phyloP scores from a whole-genome alignment of 768 basidiomycete genomes.

The Hericium coralloides region DNA sequence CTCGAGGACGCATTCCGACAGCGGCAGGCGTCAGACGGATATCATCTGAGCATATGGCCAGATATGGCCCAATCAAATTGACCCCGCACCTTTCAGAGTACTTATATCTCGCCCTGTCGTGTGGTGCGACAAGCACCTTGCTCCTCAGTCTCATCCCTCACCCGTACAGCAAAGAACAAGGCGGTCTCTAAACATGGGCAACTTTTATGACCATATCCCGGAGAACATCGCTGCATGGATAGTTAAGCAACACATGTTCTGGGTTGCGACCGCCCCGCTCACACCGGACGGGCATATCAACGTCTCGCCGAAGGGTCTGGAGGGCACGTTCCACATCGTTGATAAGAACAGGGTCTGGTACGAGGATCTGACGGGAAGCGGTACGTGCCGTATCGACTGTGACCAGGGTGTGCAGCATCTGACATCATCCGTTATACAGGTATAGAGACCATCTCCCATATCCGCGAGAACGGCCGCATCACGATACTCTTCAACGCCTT shows the following conservation, averaged over 20 bases:
- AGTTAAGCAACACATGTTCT: slow-evolving; percentile 55
- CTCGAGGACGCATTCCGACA: too few species aligned
- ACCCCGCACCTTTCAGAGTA: too few species aligned
- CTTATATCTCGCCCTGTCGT: too few species aligned
- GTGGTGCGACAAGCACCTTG: too few species aligned
- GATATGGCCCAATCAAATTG: too few species aligned
- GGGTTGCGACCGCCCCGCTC: slow-evolving; percentile 62
- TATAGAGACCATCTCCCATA: slow-evolving; percentile 48
- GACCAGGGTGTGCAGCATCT: background rate
- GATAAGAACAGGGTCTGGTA: slow-evolving; percentile 56
- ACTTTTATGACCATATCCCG: slow-evolving; percentile 49
- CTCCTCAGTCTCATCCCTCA: too few species aligned
- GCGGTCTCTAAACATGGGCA: slow-evolving; percentile 4
- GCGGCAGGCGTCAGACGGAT: too few species aligned
- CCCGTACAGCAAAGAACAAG: too few species aligned
- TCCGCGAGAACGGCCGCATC: slow-evolving; percentile 55
- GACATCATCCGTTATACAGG: slow-evolving; percentile 23
- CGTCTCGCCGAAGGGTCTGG: slow-evolving; percentile 55
- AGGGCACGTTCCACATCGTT: slow-evolving; percentile 52
- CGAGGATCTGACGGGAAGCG: slow-evolving; percentile 64
- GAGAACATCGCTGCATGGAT: slow-evolving; percentile 48
- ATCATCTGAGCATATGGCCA: too few species aligned
- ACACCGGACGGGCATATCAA: slow-evolving; percentile 51
- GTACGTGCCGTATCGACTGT: slow-evolving; percentile 26
- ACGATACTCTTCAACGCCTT: slow-evolving; percentile 57